A percentile compares a stretch with the other conserved stretches of the same genome.
phyloP scores from a whole-genome alignment of 305 asterid genomes.

The Solanum chacoense region DNA sequence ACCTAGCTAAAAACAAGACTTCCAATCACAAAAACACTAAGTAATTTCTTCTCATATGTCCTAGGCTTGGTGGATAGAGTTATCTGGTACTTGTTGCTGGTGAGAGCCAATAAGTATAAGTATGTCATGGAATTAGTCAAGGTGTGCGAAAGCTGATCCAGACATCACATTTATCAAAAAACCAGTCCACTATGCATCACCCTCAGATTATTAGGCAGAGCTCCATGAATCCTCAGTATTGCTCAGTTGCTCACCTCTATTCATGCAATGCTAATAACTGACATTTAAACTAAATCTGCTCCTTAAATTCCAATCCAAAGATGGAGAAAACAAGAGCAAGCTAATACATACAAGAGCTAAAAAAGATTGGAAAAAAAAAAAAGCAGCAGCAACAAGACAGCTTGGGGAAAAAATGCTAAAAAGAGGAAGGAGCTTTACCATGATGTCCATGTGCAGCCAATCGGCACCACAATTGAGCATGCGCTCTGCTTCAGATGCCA shows the following conservation, averaged over 20 bases:
- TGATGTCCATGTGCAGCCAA: slow-evolving; percentile 97
- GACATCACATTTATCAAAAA: background rate
- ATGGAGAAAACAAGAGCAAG: background rate
- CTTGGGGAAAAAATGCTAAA: background rate
- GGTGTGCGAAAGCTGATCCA: background rate
- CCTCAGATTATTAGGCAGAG: background rate
- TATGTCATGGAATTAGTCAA: background rate
- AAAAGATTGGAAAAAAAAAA: background rate
- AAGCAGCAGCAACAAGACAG: too few relatives aligned
- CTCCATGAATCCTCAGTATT: background rate
- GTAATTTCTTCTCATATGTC: background rate
- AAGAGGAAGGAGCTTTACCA: slow-evolving; percentile 30
- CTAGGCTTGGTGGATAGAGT: background rate
- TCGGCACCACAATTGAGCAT: slow-evolving; percentile 78
- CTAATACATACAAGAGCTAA: background rate
- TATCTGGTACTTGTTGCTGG: background rate
- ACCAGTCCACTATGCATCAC: background rate
- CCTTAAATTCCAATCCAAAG: background rate
- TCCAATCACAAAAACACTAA: background rate
- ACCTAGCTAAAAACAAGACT: background rate
- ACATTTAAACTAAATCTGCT: background rate
- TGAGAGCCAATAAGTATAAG: background rate
- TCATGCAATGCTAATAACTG: background rate
- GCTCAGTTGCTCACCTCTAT: background rate
- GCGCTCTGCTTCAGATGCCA: slow-evolving; percentile 76